These are phyloP conservation scores for Dendrostoma leiphaemia DNA, from an alignment of 2,329 filamentous ascomycete genomes.

Conservation along the genomic window DNA sequence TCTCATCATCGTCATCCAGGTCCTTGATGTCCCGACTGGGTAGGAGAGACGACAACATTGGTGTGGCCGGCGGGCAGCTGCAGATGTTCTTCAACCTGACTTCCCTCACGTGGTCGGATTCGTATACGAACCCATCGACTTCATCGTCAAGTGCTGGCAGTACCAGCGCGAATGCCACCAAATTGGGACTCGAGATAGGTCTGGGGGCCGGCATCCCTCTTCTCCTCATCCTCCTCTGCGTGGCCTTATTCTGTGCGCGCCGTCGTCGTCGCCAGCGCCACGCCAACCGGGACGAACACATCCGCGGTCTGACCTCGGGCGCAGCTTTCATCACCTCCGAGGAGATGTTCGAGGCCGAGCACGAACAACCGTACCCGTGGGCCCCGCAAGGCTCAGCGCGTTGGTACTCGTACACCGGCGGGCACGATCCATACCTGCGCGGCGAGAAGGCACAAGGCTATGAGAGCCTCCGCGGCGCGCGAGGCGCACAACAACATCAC, in stretches of 20 bases:
- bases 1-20: constrained; percentile 30
- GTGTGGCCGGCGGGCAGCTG: constrained; percentile 15
- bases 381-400: constrained; percentile 22
- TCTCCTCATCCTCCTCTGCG: constrained; percentile 40
- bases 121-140: constrained; percentile 46
- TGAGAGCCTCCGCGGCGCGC: constrained; percentile 42
- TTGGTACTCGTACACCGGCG: constrained; percentile 44
- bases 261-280: constrained; percentile 40
- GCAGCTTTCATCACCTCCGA: constrained; percentile 26
- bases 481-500: constrained; percentile 43
- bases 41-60: constrained; percentile 15
- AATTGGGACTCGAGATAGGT: constrained; percentile 62
- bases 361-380: constrained; percentile 31
- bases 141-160: not conserved
- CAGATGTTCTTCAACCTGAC: constrained; percentile 57
- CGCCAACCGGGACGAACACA: constrained; percentile 36
- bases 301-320: constrained; percentile 9
- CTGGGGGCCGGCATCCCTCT: constrained; percentile 61
- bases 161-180: constrained; percentile 31
- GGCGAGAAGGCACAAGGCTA: constrained; percentile 46
- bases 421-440: constrained; percentile 39
- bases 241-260: constrained; percentile 46
- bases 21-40: constrained; percentile 1
- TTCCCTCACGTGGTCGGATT: constrained; percentile 50
- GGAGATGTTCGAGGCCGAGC: constrained; percentile 45